phyloP scores from a whole-genome alignment of 306 rosid species.

The Potentilla sterilis region DNA sequence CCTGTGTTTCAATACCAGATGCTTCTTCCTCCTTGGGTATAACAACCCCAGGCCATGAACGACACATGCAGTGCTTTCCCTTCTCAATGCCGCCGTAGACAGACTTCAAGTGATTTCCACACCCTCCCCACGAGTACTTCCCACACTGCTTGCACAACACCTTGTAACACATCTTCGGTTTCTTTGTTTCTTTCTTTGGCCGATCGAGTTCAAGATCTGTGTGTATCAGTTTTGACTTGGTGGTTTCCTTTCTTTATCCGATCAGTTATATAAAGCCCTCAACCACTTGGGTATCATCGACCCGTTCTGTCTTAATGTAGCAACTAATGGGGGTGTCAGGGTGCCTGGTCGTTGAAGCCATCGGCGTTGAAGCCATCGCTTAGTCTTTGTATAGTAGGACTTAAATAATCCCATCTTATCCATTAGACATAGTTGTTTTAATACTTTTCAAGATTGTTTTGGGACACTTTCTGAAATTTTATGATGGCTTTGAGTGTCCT shows the following conservation, averaged over 20 bases:
- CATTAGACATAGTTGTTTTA: too few relatives aligned
- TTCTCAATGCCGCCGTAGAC: constrained; percentile 50
- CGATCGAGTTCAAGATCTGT: not conserved
- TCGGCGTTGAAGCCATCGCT: constrained; percentile 2
- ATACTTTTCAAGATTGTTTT: too few relatives aligned
- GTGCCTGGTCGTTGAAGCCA: too few relatives aligned
- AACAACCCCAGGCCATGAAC: constrained; percentile 69
- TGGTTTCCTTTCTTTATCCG: not conserved
- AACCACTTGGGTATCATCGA: not conserved
- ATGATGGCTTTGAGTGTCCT: too few relatives aligned
- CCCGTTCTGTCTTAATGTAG: not conserved
- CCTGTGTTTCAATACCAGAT: constrained; percentile 6
- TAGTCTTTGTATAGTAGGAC: not conserved
- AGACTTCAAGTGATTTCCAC: constrained; percentile 46
- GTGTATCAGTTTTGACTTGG: not conserved
- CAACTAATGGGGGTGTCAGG: not conserved
- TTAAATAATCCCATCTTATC: too few relatives aligned
- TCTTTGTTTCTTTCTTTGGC: not conserved
- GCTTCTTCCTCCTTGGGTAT: not conserved
- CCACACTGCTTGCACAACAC: constrained; percentile 51
- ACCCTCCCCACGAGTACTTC: constrained; percentile 51
- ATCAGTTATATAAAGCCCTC: not conserved
- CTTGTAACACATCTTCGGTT: constrained; percentile 46
- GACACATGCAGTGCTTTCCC: constrained; percentile 69
- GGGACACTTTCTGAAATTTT: too few relatives aligned